Evolutionary conservation across 129 eudicot species (phyloP).

Genomic region (Glebionis coronaria): DNA sequence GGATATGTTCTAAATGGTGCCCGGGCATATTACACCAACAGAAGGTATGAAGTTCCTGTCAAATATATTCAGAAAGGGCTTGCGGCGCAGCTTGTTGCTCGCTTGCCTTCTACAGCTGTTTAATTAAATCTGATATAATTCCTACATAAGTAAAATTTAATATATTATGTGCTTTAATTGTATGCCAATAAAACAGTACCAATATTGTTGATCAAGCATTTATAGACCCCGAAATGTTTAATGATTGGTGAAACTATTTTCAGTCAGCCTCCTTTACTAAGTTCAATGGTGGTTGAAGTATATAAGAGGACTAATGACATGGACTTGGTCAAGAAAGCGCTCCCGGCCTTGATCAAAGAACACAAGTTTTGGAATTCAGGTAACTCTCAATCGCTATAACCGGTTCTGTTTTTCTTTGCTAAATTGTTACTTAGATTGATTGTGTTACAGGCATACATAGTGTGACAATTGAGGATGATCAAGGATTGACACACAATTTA

Average conservation of each 20-base stretch:
- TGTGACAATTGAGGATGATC: slow-evolving; percentile 54
- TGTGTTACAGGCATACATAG: slow-evolving; percentile 62
- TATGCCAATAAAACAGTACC: background rate
- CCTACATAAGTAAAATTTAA: too few relatives aligned
- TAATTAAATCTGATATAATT: too few relatives aligned
- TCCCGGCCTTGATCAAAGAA: slow-evolving; percentile 78
- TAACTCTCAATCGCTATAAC: background rate
- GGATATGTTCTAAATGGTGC: slow-evolving; percentile 95
- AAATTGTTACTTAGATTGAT: background rate
- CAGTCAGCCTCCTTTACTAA: slow-evolving; percentile 94
- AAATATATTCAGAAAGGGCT: background rate
- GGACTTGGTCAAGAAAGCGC: slow-evolving; percentile 53
- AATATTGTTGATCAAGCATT: background rate
- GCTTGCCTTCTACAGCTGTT: too few relatives aligned
- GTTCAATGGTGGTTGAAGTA: slow-evolving; percentile 84
- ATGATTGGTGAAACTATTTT: slow-evolving; percentile 17
- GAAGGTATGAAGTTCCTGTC: slow-evolving; percentile 46
- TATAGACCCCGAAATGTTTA: too few relatives aligned
- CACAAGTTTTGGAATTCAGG: slow-evolving; percentile 86
- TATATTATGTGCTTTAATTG: background rate
- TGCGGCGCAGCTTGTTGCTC: too few relatives aligned
- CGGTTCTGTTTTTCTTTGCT: background rate
- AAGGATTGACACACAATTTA: slow-evolving; percentile 54
- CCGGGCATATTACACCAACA: slow-evolving; percentile 78
- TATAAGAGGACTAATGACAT: slow-evolving; percentile 55